Base-by-base conservation (phyloP, 2,329 filamentous ascomycete species). In the Aspergillus unguis region DNA sequence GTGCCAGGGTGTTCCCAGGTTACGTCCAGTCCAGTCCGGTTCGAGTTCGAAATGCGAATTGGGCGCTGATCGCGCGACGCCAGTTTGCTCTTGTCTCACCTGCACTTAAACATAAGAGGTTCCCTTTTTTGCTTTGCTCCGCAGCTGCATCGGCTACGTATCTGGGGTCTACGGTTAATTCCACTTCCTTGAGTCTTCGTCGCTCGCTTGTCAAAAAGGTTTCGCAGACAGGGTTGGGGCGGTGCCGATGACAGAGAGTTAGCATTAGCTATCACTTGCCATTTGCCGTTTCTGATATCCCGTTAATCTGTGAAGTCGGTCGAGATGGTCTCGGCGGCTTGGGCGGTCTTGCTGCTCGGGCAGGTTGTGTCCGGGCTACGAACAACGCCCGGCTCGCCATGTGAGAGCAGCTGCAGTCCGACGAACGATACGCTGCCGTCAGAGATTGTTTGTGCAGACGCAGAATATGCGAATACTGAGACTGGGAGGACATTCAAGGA, bases 401-500 rank as follows among this genome's bases (percentile, higher is more conserved):
- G 72, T 53, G 58, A 59, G 26, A 57, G 57, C 49, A 49, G 61
- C 17, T 75, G 72, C 55, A 64, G 62, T 32, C 58, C 52, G 5
- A 58, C 64, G 6, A 59, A 63, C 32, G 72, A 72, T 52, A 76
- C 71, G 5, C 75, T 72, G n/a, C 58, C 63, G 3, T 62, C 65
- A 9, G 72, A 75, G 42, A 70, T 77, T 36, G 65, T 70, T 11
- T 77, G 75, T 59, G 54, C 71, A 40, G 74, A 77, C 59, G 46
- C 54, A 2, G 54, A 70, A 29, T 77, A 66, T 55, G 62, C 62
- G 42, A 49, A 55, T n/a, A 70, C 68, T 3, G 50, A 55, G 1
- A 63, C 59, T 5, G 75, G 75, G 2, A 55, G 60, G 28, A 57
- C 62, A 9, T 76, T 77, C 46, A 53, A 73, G 49, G 60, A 69